Evolutionary conservation across 169 alveolate genomes (phyloP), one percentile per base, ranked within the genome.

Genomic region (Ichthyophthirius multifiliis): DNA sequence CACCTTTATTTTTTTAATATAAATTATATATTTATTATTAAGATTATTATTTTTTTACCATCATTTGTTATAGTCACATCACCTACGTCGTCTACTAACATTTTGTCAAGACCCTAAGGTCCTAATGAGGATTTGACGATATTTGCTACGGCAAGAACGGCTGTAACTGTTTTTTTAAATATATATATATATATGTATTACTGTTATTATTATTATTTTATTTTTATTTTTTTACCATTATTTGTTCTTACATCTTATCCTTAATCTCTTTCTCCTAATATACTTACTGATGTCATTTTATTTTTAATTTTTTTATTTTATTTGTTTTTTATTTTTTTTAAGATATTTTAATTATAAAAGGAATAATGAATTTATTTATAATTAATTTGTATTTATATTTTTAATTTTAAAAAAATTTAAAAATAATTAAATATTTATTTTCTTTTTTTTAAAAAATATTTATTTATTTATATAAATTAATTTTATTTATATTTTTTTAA

Each of bases 1-100:
- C 99, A 12, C 99, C 71, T 55, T 27, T 55, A 27, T 1, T 10
- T 15, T 55, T 10, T 27, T 27, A 55, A 3, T 4, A 27, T 9
- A 9, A 41, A 41, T 41, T 41, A 9, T 41, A 41, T 7, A 9
- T 41, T 41, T 9, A 9, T 41, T 41, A 13, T 41, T 9, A 9
- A 13, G 13, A 41, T 41, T 7, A 41, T 41, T 13, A 41, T 41
- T 55, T 20, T 20, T 27, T 55, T 55, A 55, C 71, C 99, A 84
- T 99, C 99, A 86, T 99, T 99, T 32, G 99, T 97, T 43, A 99
- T 97, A 43, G 97, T 94, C 31, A 99, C 99, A 83, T 98, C 99
- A n/a, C 99, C 99, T 20, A 98, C 95, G 67, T 97, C 99, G 80
- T 99, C 99, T 65, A 99, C 99, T 34, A 99, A 91, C 99, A 99